Base-by-base conservation (phyloP, 805 yeast species). In the Saccharomycopsis amapae region DNA sequence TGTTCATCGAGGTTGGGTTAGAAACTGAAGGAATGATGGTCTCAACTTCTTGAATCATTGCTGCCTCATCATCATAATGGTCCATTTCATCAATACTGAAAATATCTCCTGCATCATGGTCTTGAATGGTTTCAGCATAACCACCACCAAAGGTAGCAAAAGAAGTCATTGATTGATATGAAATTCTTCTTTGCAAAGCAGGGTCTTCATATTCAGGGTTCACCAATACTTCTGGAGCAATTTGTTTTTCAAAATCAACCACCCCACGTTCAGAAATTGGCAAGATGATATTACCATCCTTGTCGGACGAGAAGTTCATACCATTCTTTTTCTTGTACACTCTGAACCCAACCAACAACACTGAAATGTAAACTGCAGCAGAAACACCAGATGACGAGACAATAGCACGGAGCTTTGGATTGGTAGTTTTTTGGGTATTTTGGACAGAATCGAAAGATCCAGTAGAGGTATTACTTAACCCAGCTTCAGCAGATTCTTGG, bases 361-460 rank as follows among this genome's bases (percentile, higher is more conserved):
- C 58, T 31, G 45, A 23, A 13, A 50, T 45, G 19, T 50, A 50
- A 12, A 48, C 46, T 20, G 51, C 50, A 22, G 53, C 53, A 19
- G 53, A 50, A 17, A 54, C 25, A 17, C 55, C 51, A n/a, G 51
- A 44, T 5, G 56, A 23, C 15, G 45, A 45, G 5, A 40, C 61
- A 19, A 61, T 50, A 36, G 45, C 55, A 20, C 44, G 57, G 25
- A 64, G 59, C 22, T 57, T 61, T 12, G 65, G 49, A 30, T 62
- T 55, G 26, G 63, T 62, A 23, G 44, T 53, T 38, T 56, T 57
- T 38, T 62, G 58, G 23, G 64, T 56, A 5, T 5, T 17, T 53
- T 15, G 56, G 58, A 10, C 54, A 13, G 50, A 42, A 32, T 50
- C 53, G 12, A 47, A 15, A 18, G 53, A 50, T 24, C 53, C 53